Evolutionary conservation across 148 eudicot species (phyloP).

Genomic region (Silene conica): DNA sequence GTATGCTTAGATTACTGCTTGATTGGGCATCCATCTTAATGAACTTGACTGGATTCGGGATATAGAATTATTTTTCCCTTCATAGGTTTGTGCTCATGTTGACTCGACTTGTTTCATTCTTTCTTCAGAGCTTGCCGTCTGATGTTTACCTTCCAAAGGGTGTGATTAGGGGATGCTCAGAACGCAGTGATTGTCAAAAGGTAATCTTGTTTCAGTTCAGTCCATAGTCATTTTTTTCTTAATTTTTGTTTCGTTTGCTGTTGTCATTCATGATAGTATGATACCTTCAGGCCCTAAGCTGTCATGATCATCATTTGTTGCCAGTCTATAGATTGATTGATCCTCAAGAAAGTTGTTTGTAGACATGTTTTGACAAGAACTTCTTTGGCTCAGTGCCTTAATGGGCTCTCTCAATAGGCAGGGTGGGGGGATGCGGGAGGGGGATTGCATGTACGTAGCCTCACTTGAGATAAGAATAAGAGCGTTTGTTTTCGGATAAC

Average conservation of each 20-base stretch:
- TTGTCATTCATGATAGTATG: too few species aligned
- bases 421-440: too few species aligned
- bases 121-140: constrained; percentile 20
- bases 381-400: too few species aligned
- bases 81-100: constrained; percentile 1
- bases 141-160: constrained; percentile 57
- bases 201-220: constrained; percentile 19
- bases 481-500: too few species aligned
- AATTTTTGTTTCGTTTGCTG: background rate
- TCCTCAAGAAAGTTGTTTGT: background rate
- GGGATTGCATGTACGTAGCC: too few species aligned
- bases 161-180: constrained; percentile 50
- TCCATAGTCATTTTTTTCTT: background rate
- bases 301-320: background rate
- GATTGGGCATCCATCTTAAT: constrained; percentile 9
- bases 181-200: constrained; percentile 53
- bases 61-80: background rate
- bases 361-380: background rate
- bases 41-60: background rate
- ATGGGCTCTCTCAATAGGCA: too few species aligned
- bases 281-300: background rate
- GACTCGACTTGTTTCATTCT: background rate
- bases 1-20: background rate
- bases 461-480: too few species aligned
- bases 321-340: background rate